A percentile compares a stretch with the other conserved stretches of the same genome.
These are phyloP conservation scores for Inga laurina DNA, from an alignment of 306 rosid species.

Conservation along the genomic window DNA sequence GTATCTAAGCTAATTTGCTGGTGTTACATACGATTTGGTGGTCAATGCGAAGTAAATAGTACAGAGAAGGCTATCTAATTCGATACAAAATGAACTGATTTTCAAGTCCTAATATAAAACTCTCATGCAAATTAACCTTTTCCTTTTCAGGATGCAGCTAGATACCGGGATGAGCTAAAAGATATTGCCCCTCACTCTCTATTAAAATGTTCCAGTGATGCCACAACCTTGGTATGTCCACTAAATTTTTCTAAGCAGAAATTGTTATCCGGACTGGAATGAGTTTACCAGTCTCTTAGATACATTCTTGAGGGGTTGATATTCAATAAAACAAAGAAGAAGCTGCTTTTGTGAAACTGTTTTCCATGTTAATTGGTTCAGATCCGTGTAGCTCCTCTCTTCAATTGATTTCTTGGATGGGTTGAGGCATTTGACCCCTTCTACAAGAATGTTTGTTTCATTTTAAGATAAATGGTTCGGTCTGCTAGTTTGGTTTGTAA, in stretches of 20 bases:
- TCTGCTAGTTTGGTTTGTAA: conserved; percentile 11
- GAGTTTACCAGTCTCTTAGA: not conserved
- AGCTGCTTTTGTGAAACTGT: not conserved
- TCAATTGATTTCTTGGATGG: conserved; percentile 5
- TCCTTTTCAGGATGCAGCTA: conserved; percentile 69
- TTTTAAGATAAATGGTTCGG: not conserved
- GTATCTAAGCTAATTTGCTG: conserved; percentile 35
- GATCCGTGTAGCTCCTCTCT: not conserved
- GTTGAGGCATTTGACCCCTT: not conserved
- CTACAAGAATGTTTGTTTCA: not conserved
- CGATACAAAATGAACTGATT: not conserved
- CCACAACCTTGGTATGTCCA: conserved; percentile 68
- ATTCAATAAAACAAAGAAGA: not conserved
- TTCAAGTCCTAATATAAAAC: not conserved
- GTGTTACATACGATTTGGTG: not conserved
- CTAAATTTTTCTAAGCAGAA: not conserved
- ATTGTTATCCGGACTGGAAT: not conserved
- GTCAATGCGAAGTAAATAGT: not conserved
- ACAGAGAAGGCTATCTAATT: not conserved
- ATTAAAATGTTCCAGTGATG: conserved; percentile 81
- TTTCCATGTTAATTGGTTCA: conserved; percentile 1
- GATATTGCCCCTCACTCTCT: conserved; percentile 70
- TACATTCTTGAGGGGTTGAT: not conserved
- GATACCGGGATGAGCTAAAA: conserved; percentile 66
- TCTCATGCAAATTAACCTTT: not conserved